Evolutionary conservation across 1,284 basidiomycete genomes (phyloP).

Genomic region (Farysia itapuensis): DNA sequence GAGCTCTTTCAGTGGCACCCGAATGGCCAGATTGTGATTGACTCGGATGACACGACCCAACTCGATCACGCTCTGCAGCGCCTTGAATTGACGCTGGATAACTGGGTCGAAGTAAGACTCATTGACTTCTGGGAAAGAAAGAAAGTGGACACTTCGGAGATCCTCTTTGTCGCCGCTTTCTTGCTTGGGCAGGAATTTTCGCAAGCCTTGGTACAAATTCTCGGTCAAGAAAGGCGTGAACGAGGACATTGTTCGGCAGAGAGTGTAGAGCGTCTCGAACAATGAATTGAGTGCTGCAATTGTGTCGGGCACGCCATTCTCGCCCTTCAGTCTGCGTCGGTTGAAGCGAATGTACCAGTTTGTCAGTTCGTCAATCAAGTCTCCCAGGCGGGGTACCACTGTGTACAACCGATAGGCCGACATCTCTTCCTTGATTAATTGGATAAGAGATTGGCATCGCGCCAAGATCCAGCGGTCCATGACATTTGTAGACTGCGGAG

Average conservation of each 20-base stretch:
- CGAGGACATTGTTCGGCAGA: constrained; percentile 94
- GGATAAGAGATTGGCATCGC: constrained; percentile 92
- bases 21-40: constrained; percentile 71
- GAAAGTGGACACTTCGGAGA: constrained; percentile 89
- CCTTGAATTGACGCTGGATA: constrained; percentile 90
- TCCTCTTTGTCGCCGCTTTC: constrained; percentile 68
- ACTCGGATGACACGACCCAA: constrained; percentile 87
- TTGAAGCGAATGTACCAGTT: constrained; percentile 99
- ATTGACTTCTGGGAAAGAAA: constrained; percentile 89
- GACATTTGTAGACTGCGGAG: constrained; percentile 83
- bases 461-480: constrained; percentile 99
- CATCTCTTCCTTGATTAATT: constrained; percentile 91
- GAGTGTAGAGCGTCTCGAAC: constrained; percentile 90
- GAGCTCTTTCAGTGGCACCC: constrained; percentile 85
- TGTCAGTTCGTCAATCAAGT: constrained; percentile 92
- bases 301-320: constrained; percentile 87
- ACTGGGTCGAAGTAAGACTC: constrained; percentile 94
- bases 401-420: constrained; percentile 95
- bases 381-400: constrained; percentile 88
- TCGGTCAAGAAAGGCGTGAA: constrained; percentile 98
- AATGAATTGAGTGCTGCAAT: constrained; percentile 87
- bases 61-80: constrained; percentile 93
- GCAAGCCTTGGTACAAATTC: constrained; percentile 90
- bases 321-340: constrained; percentile 90
- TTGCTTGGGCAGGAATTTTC: constrained; percentile 68